phyloP scores from a whole-genome alignment of 306 rosid species.

The Medicago truncatula region MtrunA17r5.0-ANR NC_053045.1:29560501-29561000 shows the following conservation, averaged over 20 bases:
- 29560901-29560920: conserved; percentile 21
- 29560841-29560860: not conserved
- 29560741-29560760: conserved; percentile 95
- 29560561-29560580: conserved; percentile 90
- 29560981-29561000: not conserved
- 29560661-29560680: conserved; percentile 30
- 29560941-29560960: not conserved
- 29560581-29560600: conserved; percentile 94
- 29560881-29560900: conserved; percentile 11
- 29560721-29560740: conserved; percentile 78
- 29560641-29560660: conserved; percentile 29
- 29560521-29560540: conserved; percentile 96
- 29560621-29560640: conserved; percentile 37
- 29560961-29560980: not conserved
- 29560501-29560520: conserved; percentile 88
- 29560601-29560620: conserved; percentile 39
- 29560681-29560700: conserved; percentile 40
- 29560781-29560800: conserved; percentile 89
- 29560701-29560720: conserved; percentile 34
- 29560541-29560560: conserved; percentile 97
- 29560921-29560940: not conserved
- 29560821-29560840: conserved; percentile 22
- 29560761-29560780: conserved; percentile 99
- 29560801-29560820: conserved; percentile 83
- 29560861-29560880: not conserved